phyloP scores from a whole-genome alignment of 352 stramenopile genomes.

The Achlya hypogyna region DNA sequence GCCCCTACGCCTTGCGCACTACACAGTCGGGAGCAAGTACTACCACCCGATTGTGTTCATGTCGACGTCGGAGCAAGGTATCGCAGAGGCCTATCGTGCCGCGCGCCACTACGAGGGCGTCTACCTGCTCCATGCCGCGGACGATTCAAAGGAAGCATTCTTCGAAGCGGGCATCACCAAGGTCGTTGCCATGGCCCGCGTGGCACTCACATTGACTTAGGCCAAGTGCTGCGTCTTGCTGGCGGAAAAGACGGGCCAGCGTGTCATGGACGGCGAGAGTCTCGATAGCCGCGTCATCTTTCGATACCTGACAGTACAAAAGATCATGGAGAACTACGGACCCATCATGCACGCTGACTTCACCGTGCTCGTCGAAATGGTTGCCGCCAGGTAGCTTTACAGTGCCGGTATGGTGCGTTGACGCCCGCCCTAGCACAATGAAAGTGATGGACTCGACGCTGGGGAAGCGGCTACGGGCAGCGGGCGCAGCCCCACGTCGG shows the following conservation, averaged over 20 bases:
- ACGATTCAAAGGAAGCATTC: conserved; percentile 44
- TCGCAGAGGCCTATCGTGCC: conserved; percentile 20
- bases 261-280: conserved; percentile 45
- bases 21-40: conserved; percentile 26
- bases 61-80: conserved; percentile 35
- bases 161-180: conserved; percentile 47
- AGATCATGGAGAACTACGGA: conserved; percentile 45
- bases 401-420: background rate
- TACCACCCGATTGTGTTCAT: conserved; percentile 54
- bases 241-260: conserved; percentile 43
- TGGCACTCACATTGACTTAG: background rate
- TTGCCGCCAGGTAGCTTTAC: conserved; percentile 26
- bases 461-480: conserved; percentile 37
- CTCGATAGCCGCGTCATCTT: conserved; percentile 55
- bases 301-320: conserved; percentile 51
- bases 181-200: background rate
- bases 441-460: conserved; percentile 59
- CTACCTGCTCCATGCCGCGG: conserved; percentile 44
- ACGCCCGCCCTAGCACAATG: conserved; percentile 30
- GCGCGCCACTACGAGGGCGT: conserved; percentile 40
- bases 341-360: conserved; percentile 36
- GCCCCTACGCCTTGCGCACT: conserved; percentile 38
- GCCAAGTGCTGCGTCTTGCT: conserved; percentile 49
- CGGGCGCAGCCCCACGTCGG: background rate
- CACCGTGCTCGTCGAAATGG: conserved; percentile 51